Evolutionary conservation across 495 filamentous ascomycete genomes (phyloP), one percentile per base, ranked within the genome.

Genomic region (Haplographium delicatum): DNA sequence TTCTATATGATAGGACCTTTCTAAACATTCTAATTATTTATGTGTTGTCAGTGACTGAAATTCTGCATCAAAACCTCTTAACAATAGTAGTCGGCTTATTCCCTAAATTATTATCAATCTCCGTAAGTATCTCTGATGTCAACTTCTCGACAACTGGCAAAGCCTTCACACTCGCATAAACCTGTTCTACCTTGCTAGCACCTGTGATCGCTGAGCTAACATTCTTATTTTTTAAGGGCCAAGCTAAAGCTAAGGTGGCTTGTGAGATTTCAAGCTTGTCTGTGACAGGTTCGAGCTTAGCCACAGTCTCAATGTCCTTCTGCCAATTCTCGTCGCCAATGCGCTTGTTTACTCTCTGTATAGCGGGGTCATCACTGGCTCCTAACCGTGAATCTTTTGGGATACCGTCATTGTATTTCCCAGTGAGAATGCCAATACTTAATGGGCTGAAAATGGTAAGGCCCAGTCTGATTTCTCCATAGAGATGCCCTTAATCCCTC

Each of bases 351-450:
- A 72, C 39, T 2, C 33, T 24, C 8, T 55, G 6, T 1, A 38
- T 40, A 23, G 50, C 44, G 26, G 42, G 49, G 13, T 48, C 44
- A 15, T 50, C 34, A 24, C 33, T 43, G 20, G 18, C 15, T 7
- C 62, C 68, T 33, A 80, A 70, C 26, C 80, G 68, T 24, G 75
- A 78, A 49, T 71, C 76, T 47, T 74, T 67, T 22, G 78, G 79
- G 25, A 82, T 68, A 20, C 71, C 76, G 26, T 86, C 75, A 65
- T 89, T 88, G 68, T 91, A 91, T 69, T 91, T 91, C 16, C 88
- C 87, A 0, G 81, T 88, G 53, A 91, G 65, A 19, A 90, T 56
- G 2, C 87, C 87, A 25, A 71, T 74, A 57, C 82, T 80, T 23
- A 91, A 68, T 4, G 87, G 88, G 4, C 74, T 81, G 64, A 79